phyloP scores from a whole-genome alignment of 1,284 basidiomycete species.

The Sutorius eximius region DNA sequence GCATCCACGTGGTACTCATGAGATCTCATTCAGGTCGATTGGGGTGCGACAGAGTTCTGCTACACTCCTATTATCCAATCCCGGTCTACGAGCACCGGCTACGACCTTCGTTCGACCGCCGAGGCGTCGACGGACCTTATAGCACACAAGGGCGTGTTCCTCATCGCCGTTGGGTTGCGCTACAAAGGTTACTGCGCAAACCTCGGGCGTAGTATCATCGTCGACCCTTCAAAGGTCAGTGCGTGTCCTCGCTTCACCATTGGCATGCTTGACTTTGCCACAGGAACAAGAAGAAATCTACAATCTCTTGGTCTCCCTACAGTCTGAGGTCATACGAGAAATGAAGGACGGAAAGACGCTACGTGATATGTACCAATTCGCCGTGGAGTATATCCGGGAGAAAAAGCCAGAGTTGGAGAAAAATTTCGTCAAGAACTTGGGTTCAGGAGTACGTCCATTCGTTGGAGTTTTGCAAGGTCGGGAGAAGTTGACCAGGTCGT shows the following conservation, averaged over 20 bases:
- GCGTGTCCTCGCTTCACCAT: background rate
- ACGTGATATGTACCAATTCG: conserved; percentile 81
- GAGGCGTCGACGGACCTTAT: conserved; percentile 84
- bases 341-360: conserved; percentile 81
- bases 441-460: conserved; percentile 71
- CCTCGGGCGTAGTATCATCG: conserved; percentile 91
- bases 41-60: conserved; percentile 86
- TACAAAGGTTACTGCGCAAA: conserved; percentile 95
- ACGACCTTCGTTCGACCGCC: conserved; percentile 86
- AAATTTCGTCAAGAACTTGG: conserved; percentile 86
- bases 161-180: conserved; percentile 86
- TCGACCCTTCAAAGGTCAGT: conserved; percentile 85
- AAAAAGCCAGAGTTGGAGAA: conserved; percentile 84
- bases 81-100: conserved; percentile 75
- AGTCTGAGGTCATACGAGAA: conserved; percentile 73
- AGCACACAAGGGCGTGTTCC: conserved; percentile 87
- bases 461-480: background rate
- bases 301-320: conserved; percentile 74
- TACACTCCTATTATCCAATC: conserved; percentile 97
- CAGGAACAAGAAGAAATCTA: conserved; percentile 92
- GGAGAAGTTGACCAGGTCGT: conserved; percentile 8
- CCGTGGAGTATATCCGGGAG: conserved; percentile 70
- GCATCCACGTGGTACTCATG: conserved; percentile 5
- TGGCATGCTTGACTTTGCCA: conserved; percentile 3
- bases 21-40: conserved; percentile 66